Evolutionary conservation across 129 eudicot species (phyloP).

Genomic region (Pseudognaphalium luteoalbum): DNA sequence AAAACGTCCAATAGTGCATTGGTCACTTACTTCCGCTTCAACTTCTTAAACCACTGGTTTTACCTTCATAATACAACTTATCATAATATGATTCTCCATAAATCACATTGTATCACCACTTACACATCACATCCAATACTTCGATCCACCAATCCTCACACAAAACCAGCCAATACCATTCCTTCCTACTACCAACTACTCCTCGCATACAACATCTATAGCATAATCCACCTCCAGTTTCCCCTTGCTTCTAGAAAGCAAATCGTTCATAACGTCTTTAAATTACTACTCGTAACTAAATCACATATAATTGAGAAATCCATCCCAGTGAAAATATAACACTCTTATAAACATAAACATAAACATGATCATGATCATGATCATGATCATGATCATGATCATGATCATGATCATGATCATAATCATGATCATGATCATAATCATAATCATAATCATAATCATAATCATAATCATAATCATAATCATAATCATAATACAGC

Average conservation of each 20-base stretch:
- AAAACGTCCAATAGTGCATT: background rate
- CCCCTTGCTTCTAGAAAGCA: background rate
- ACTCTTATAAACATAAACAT: background rate
- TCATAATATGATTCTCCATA: background rate
- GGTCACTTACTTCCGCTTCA: background rate
- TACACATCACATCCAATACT: background rate
- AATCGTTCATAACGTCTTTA: background rate
- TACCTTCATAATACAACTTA: background rate
- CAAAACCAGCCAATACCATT: background rate
- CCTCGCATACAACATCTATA: background rate
- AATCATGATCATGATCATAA: no score
- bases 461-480: no score
- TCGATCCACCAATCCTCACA: background rate
- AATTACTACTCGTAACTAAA: conserved; percentile 8
- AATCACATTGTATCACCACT: background rate
- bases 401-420: no score
- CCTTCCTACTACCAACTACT: background rate
- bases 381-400: no score
- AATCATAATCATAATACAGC: background rate
- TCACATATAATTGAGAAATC: background rate
- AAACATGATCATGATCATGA: no score
- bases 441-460: no score
- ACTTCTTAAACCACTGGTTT: background rate
- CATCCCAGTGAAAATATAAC: background rate
- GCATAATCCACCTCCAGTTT: background rate